Base-by-base conservation (phyloP, 176 grass and related monocot genomes). In the Oryza glaberrima region DNA sequence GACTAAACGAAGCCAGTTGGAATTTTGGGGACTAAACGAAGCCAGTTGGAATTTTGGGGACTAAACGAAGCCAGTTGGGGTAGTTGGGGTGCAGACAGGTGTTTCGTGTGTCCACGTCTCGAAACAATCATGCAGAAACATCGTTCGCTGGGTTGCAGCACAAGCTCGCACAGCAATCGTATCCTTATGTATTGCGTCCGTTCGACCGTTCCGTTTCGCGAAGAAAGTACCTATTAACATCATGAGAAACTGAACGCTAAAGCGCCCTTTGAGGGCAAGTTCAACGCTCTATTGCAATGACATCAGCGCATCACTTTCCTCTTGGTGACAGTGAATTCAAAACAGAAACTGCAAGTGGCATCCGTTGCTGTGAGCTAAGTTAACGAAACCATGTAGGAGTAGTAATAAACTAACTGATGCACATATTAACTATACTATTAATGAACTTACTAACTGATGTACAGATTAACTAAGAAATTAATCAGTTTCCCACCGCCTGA, bases 221-320 rank as follows among this genome's bases (percentile, higher is more conserved):
- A 35, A 7, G 5, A 22, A 44, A n/a, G 11, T 44, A n/a, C 40
- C 40, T 44, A 25, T 44, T 44, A 25, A 73, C 70, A 46, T 22
- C 70, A n/a, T 4, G 5, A 34, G 75, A 65, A 11, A 23, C 67
- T 17, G 26, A 67, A 75, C 38, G 71, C 44, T 26, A 2, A 48
- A 73, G 44, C 2, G 70, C 5, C 23, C 44, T 46, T 1, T 11
- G 28, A 3, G 44, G 28, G 71, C 71, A 26, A 14, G 41, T 73
- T 22, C 70, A 16, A 12, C 70, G 20, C 40, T 72, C 70, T 20
- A 14, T 51, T n/a, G 51, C 47, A 38, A 67, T 67, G 30, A 20
- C 83, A 17, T 43, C 82, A 17, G 14, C 32, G 28, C 83, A 17
- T 43, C 82, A 17, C n/a, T 45, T 30, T 58, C 54, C 16, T 58